Evolutionary conservation across 345 rosid genomes (phyloP), one percentile per base, ranked within the genome.

Genomic region (Moricandia arvensis): DNA sequence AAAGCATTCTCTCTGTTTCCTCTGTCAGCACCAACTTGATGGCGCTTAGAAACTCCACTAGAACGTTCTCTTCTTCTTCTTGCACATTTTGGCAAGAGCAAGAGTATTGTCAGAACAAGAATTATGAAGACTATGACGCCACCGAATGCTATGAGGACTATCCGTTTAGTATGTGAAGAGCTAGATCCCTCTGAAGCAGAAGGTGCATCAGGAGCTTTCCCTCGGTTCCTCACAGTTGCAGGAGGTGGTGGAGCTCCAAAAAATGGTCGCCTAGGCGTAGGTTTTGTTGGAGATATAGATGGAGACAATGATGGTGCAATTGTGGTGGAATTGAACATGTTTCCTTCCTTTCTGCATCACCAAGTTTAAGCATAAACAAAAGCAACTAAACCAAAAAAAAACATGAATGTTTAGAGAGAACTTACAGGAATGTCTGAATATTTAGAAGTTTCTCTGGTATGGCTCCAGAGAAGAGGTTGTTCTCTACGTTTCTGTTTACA

Each of bases 401-500:
- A 75, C 15, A 45, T 53, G 80, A 75, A 55, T 12, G 74, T 35
- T 49, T 61, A 26, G 57, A 51, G 49, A 47, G 10, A 2, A 65
- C 86, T 87, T 76, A 95, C 98, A 72, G 80, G 82, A 96, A 88
- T 33, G 61, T 80, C 38, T 98, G 94, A 69, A 96, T 87, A 77
- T 73, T 80, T 69, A 87, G 87, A 77, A 96, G 33, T 70, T 87
- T 86, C 5, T 83, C 88, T 33, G 99, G 99, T 80, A 96, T 91
- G 30, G 96, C 91, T 71, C 99, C 99, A 34, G 81, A 31, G 80
- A 96, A 96, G 68, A 81, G 88, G 78, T 96, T 96, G 70, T 96
- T 89, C 84, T 90, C 98, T 75, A 96, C 63, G 75, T 96, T 91
- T 90, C 99, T 96, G 90, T 66, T 71, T 70, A 21, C 59, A 74